Evolutionary conservation across 2,329 filamentous ascomycete genomes (phyloP), one percentile per base, ranked within the genome.

Genomic region (Grosmannia serpens): DNA sequence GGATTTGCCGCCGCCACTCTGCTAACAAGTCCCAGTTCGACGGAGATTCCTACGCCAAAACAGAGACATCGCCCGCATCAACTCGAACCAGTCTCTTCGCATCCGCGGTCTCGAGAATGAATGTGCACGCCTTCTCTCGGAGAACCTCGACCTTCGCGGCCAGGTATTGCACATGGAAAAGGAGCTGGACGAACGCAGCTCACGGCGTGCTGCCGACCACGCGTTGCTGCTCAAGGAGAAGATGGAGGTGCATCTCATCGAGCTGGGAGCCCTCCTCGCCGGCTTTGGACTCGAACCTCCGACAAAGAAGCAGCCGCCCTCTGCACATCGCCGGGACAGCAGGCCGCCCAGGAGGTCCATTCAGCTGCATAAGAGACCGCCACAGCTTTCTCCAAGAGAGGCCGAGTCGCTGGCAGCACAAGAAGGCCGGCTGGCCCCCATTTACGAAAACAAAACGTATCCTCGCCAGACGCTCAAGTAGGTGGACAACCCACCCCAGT

Each of bases 1-100:
- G 8, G 41, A 9, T 17, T 20, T 15, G 29, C 29, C 27, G 1
- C 9, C 4, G 17, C 15, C 55, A 13, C 24, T 51, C n/a, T 27
- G 24, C 51, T 58, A 46, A 55, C 50, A 9, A 13, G 11, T 11
- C 41, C 38, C 65, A 91, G 88, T 92, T 60, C 88, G 89, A 69
- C 82, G 86, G 67, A 85, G 87, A 69, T 89, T 91, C 68, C 76
- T 91, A 66, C 82, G 89, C 58, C 89, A 94, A 70, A 95, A 95
- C 69, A 82, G 88, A 71, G 89, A 94, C 67, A 86, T 94, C 63
- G 88, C 88, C 62, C 84, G 85, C 69, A 83, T 80, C 66, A 94
- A 95, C 73, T 89, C 88, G 27, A 79, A 81, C 55, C 87, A 91
- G 70, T 88, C 87, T 35, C 77, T 89, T 35, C 85, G 86, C 64